Percentiles rank a stretch among this genome's conserved stretches.
phyloP scores from a whole-genome alignment of 192 early-diverging fungal species.

The Phycomyces nitens region DNA sequence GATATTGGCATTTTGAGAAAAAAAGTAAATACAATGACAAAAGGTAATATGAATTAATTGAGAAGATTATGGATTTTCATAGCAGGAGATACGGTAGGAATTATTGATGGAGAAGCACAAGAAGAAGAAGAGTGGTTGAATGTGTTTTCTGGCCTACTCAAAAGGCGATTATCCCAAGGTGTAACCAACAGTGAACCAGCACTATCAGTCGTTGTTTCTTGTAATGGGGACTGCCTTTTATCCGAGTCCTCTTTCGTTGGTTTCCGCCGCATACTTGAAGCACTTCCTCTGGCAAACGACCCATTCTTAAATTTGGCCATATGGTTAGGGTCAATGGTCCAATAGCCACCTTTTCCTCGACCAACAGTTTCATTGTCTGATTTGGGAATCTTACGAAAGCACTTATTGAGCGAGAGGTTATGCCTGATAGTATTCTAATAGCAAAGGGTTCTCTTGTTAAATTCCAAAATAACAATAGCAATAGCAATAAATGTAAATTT shows the following conservation, averaged over 20 bases:
- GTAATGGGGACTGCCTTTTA: no score
- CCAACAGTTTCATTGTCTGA: constrained; percentile 45
- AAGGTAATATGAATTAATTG: constrained; percentile 8
- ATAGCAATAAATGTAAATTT: neutral
- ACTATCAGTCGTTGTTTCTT: no score
- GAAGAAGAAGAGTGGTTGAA: neutral
- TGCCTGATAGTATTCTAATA: constrained; percentile 86
- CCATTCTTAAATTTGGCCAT: constrained; percentile 36
- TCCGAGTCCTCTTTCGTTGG: neutral
- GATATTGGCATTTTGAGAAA: constrained; percentile 3
- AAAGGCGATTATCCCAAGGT: no score
- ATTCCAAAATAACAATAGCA: neutral
- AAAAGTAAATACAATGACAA: constrained; percentile 1
- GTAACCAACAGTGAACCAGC: no score
- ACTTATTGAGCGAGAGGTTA: constrained; percentile 84
- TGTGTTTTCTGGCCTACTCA: neutral
- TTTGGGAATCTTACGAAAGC: constrained; percentile 71
- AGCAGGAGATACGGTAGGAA: neutral
- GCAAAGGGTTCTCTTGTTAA: neutral
- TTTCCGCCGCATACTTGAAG: constrained; percentile 18
- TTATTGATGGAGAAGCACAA: neutral
- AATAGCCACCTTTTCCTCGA: constrained; percentile 66
- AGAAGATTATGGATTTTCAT: constrained; percentile 30
- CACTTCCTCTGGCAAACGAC: constrained; percentile 34
- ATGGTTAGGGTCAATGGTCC: constrained; percentile 50